Evolutionary conservation across 2,329 filamentous ascomycete genomes (phyloP), one percentile per base, ranked within the genome.

Genomic region (Cytospora chrysosperma): DNA sequence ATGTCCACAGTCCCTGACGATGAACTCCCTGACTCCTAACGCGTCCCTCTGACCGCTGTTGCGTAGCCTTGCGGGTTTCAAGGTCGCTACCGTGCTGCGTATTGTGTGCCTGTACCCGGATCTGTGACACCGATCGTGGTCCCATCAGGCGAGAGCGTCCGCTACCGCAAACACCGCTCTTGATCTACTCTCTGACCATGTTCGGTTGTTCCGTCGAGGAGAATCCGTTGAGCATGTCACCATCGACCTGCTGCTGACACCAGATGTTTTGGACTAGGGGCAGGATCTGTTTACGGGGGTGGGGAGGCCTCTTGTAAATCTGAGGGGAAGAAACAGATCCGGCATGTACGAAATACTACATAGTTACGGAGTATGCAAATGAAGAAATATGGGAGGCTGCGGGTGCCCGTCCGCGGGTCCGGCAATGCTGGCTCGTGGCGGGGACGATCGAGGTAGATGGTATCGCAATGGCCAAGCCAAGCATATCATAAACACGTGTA

Each of bases 61-160:
- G 64, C 56, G 64, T 56, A 58, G 64, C 64, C 37, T 61, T 49
- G n/a, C 26, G 57, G 53, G 64, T 66, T 66, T 66, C 64, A 66
- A 66, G 49, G 61, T 61, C 54, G 57, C 52, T 54, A 60, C 61
- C 37, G 61, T 65, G 43, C 43, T 47, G 43, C 43, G n/a, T 47
- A 47, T 24, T 21, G 28, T 61, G 62, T 61, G 61, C 40, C 55
- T 64, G 61, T 65, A 65, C 61, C 57, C 61, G 57, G 49, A 54
- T 53, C 53, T 64, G 61, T 66, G 64, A 59, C 53, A 66, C 57
- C 30, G 47, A 24, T 49, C 13, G 51, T 54, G 50, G 49, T 34
- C 47, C 50, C 30, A 52, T n/a, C 61, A 64, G 50, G 54, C 57
- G 49, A 66, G 61, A 52, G 53, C 40, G 56, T 59, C 61, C 40